These are phyloP conservation scores for Rhynchosporium secalis DNA, from an alignment of 2,329 filamentous ascomycete genomes.

Conservation along the genomic window DNA sequence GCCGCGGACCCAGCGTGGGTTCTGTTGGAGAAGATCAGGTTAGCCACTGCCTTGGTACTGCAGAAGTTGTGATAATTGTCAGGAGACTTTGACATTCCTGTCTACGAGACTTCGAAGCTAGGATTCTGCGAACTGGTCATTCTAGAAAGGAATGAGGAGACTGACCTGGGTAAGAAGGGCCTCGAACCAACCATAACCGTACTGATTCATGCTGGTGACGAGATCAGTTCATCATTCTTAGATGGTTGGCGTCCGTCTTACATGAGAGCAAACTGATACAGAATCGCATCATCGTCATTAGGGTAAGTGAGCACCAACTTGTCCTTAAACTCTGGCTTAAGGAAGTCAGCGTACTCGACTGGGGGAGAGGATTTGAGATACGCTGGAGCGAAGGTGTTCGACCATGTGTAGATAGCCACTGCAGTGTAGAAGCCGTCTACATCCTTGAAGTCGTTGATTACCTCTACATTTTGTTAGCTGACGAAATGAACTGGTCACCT, in stretches of 20 bases:
- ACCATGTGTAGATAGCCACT: slow-evolving; percentile 38
- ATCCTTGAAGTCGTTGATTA: slow-evolving; percentile 45
- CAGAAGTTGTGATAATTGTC: no score
- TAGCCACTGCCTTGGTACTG: not conserved
- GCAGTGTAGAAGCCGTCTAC: slow-evolving; percentile 46
- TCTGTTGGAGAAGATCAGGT: not conserved
- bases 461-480: not conserved
- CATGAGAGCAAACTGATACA: slow-evolving; percentile 52
- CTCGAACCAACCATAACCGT: slow-evolving; percentile 47
- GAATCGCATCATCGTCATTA: slow-evolving; percentile 58
- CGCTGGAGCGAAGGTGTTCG: not conserved
- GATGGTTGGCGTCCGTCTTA: slow-evolving; percentile 33
- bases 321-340: slow-evolving; percentile 52
- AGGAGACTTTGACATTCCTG: no score
- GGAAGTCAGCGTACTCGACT: slow-evolving; percentile 45
- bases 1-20: slow-evolving; percentile 55
- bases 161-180: slow-evolving; percentile 43
- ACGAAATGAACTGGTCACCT: not conserved
- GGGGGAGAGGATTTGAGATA: slow-evolving; percentile 40
- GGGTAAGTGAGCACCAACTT: slow-evolving; percentile 57
- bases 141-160: not conserved
- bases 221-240: not conserved
- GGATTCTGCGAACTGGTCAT: not conserved
- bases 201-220: slow-evolving; percentile 7
- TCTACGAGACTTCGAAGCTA: not conserved